Conservation (phyloP, 148 eudicot genomes). For the Euryodendron excelsum region DNA sequence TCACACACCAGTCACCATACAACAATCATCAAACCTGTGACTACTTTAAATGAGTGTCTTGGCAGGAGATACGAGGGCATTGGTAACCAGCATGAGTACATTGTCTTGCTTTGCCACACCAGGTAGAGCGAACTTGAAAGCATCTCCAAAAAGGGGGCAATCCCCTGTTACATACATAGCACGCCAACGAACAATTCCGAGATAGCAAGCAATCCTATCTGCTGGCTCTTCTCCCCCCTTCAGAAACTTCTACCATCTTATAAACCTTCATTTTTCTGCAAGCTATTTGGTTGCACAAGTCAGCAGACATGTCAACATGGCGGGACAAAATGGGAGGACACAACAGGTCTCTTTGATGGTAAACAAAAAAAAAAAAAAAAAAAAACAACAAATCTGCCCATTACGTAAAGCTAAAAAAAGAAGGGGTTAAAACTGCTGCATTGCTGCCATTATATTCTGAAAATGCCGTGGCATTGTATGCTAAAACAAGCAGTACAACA, state of each 20-base stretch:
- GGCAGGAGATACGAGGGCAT: too few relatives aligned
- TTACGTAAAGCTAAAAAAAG: background rate
- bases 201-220: too few relatives aligned
- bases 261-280: too few relatives aligned
- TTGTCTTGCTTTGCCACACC: background rate
- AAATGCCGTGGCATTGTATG: conserved; percentile 8
- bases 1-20: too few relatives aligned
- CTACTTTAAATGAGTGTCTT: too few relatives aligned
- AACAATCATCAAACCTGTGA: too few relatives aligned
- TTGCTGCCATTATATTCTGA: conserved; percentile 16
- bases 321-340: background rate
- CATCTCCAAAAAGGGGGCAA: conserved; percentile 1
- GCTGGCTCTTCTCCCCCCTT: too few relatives aligned
- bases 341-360: background rate
- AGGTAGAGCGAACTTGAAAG: background rate
- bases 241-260: too few relatives aligned
- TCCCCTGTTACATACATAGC: background rate
- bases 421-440: background rate
- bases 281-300: too few relatives aligned
- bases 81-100: background rate
- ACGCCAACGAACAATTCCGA: too few relatives aligned
- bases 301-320: too few relatives aligned
- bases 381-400: background rate
- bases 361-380: background rate
- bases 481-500: conserved; percentile 13